Evolutionary conservation across 164 flowering plant species (phyloP), one percentile per base, ranked within the genome.

Genomic region (Euptelea pleiosperma): DNA sequence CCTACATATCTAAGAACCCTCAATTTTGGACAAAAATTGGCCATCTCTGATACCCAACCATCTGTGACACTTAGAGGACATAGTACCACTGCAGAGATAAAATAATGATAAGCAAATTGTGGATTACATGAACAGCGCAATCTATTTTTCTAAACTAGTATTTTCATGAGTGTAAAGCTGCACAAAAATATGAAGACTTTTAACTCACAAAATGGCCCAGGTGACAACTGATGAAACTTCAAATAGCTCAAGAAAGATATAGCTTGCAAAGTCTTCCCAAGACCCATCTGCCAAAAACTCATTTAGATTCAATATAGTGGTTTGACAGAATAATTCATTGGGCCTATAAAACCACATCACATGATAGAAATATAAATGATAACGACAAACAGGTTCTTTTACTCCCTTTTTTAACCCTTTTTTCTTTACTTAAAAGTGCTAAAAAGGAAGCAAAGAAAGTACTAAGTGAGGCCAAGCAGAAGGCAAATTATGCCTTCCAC

Each of bases 221-320:
- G 68, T 35, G 80, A 73, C 45, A 56, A 62, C 48, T 58, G 64
- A 21, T 56, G 62, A 60, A 72, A 58, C 67, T 92, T 92, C 81
- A 92, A 76, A 73, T 87, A 89, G 71, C 91, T 84, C 75, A 92
- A 63, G 50, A 92, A 75, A 44, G 87, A 62, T 31, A 87, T 72
- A 25, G 98, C 98, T 72, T 89, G 98, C 77, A 92, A 75, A 39
- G 98, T 92, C 75, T 89, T 92, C 45, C 98, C 98, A 58, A 92
- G 77, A 44, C 98, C 98, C 98, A 92, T 92, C 98, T 92, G 82
- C 54, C 62, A 71, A 70, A 30, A 19, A 47, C 31, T 34, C 50
- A 55, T 22, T 51, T 43, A 4, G 44, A 59, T 60, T 26, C 58
- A 60, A 62, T 11, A 10, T 2, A 19, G 31, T 19, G 8, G 4